Evolutionary conservation across 371 early-diverging fungal genomes (phyloP), one percentile per base, ranked within the genome.

Genomic region (Haplosporangium sp.): DNA sequence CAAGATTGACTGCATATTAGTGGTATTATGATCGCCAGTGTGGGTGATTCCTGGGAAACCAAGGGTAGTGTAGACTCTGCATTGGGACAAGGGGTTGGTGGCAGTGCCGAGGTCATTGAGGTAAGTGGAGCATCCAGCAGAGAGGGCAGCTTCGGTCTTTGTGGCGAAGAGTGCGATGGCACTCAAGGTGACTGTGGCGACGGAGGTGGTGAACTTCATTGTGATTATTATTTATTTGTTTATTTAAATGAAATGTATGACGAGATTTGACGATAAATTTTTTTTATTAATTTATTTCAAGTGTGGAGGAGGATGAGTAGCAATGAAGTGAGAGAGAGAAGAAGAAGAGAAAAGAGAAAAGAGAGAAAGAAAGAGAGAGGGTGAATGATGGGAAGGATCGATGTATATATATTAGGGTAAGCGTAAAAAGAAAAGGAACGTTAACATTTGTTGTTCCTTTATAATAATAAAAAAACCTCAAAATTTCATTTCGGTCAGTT

Each of bases 51-150:
- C 52, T 27, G 79, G 79, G 71, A 74, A 79, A n/a, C 79, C 79
- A 39, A 79, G 58, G 52, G 74, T 58, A 20, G 79, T 71, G 71
- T 79, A 79, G 65, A 65, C 65, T 71, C 79, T 62, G 79, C 79
- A 79, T 38, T 67, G 63, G 48, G 61, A 9, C 44, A 74, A 53
- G 15, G 74, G 68, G 64, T 73, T 69, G 45, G 79, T 45, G 45
- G 79, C 19, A 0, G 20, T 10, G 6, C 42, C 6, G 38, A 79
- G 20, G 47, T n/a, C 50, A 19, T 6, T 39, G 65, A 79, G 39
- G 58, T 74, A 79, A 35, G 70, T 44, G 35, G 11, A 27, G 68
- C 79, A 79, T 1, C 61, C 69, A 44, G 74, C 71, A 2, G 79
- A 70, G 59, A 79, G 10, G n/a, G 50, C 74, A 19, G 78, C 74